Percentiles rank a stretch among this genome's conserved stretches.
phyloP scores from a whole-genome alignment of 2,329 filamentous ascomycete genomes.

The Capronia americana region DNA sequence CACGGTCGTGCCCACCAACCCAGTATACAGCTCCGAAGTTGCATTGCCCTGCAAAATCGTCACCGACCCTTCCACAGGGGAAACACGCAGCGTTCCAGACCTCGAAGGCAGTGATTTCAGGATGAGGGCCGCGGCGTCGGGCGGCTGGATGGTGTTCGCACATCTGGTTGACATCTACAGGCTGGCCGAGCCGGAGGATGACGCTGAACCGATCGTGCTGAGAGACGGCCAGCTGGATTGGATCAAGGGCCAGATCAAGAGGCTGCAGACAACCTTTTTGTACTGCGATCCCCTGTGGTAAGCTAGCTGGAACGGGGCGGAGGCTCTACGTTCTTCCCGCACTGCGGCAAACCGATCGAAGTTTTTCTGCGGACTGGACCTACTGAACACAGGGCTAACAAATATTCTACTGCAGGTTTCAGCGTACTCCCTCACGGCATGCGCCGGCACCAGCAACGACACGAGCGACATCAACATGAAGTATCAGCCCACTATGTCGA shows the following conservation, averaged over 20 bases:
- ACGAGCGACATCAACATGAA: not conserved
- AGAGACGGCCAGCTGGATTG: conserved; percentile 39
- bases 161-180: conserved; percentile 35
- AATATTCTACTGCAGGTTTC: not conserved
- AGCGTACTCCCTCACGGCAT: not conserved
- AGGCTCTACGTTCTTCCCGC: not conserved
- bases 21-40: conserved; percentile 30
- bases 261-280: conserved; percentile 36
- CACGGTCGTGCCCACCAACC: conserved; percentile 33
- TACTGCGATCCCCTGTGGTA: conserved; percentile 31
- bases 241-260: conserved; percentile 38
- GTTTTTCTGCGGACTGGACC: not conserved
- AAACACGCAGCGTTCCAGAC: conserved; percentile 20
- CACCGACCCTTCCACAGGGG: conserved; percentile 20
- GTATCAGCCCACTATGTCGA: not conserved
- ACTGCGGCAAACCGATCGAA: not conserved
- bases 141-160: conserved; percentile 38
- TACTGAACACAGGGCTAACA: not conserved
- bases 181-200: conserved; percentile 38
- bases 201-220: conserved; percentile 32
- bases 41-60: conserved; percentile 31
- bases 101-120: conserved; percentile 15
- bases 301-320: not conserved
- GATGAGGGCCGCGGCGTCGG: conserved; percentile 35
- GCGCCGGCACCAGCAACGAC: not conserved